Percentiles rank a stretch among this genome's conserved stretches.
phyloP scores from a whole-genome alignment of 164 flowering plant genomes.

The Houttuynia cordata region DNA sequence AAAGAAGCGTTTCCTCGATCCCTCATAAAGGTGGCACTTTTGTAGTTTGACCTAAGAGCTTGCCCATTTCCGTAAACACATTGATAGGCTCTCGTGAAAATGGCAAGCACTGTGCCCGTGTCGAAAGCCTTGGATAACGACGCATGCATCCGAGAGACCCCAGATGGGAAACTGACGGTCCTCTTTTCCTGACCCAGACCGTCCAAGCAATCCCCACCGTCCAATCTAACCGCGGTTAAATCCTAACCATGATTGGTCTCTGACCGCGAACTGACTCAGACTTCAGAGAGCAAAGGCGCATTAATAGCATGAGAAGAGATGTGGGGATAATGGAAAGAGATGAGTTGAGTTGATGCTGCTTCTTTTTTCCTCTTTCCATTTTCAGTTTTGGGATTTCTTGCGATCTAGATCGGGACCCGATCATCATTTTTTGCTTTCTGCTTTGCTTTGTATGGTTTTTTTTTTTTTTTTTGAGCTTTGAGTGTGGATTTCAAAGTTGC shows the following conservation, averaged over 20 bases:
- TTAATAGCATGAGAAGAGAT: no score
- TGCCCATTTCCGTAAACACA: no score
- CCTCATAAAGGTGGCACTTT: no score
- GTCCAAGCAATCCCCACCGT: conserved; percentile 8
- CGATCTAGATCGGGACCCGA: background rate
- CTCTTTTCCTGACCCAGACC: conserved; percentile 17
- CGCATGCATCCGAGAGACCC: conserved; percentile 30
- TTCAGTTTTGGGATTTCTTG: background rate
- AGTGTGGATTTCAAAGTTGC: background rate
- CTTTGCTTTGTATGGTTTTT: no score
- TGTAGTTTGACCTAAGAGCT: no score
- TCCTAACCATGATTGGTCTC: conserved; percentile 11
- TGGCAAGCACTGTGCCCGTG: background rate
- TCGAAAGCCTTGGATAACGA: conserved; percentile 17
- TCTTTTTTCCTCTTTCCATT: background rate
- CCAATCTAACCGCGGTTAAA: conserved; percentile 15
- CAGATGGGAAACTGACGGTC: conserved; percentile 14
- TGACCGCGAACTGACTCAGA: no score
- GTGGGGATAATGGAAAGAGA: no score
- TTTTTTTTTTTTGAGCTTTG: background rate
- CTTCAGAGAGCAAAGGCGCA: background rate
- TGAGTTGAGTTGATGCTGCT: no score
- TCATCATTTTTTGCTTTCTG: background rate
- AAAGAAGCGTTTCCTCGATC: no score
- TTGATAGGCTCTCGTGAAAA: background rate